A percentile compares a stretch with the other conserved stretches of the same genome.
These are phyloP conservation scores for Cardamine chenopodiifolia DNA, from an alignment of 345 rosid genomes.

Conservation along the genomic window DNA sequence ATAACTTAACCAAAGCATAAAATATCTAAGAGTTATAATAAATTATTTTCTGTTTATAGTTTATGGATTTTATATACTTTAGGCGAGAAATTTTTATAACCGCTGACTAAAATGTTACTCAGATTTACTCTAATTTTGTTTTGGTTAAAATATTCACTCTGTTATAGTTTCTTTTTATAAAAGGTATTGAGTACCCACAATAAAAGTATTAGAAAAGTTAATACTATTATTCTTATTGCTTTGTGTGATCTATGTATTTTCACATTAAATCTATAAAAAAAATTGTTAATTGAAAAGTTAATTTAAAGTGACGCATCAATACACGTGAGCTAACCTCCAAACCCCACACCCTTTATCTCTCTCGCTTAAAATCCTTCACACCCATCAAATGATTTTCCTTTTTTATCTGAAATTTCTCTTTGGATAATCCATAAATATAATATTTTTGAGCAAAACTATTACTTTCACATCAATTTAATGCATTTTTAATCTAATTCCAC, in stretches of 20 bases:
- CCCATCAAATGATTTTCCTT: slow-evolving; percentile 46
- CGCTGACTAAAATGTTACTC: not conserved
- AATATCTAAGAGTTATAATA: not conserved
- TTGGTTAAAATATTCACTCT: not conserved
- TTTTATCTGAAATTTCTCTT: slow-evolving; percentile 2
- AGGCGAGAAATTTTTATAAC: not conserved
- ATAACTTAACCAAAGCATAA: not conserved
- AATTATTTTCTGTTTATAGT: not conserved
- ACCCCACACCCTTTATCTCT: slow-evolving; percentile 53
- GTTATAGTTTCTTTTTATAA: not conserved
- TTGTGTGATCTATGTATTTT: slow-evolving; percentile 1
- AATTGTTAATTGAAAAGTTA: slow-evolving; percentile 17
- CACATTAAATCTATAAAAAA: not conserved
- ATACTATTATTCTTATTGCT: not conserved
- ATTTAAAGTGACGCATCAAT: slow-evolving; percentile 45
- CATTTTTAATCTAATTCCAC: slow-evolving; percentile 19
- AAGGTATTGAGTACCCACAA: not conserved
- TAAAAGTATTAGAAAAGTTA: not conserved
- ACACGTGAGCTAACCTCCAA: slow-evolving; percentile 92
- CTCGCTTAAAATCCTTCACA: slow-evolving; percentile 48
- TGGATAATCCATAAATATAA: slow-evolving; percentile 24
- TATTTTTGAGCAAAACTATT: slow-evolving; percentile 5
- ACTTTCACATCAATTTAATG: slow-evolving; percentile 25
- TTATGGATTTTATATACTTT: not conserved
- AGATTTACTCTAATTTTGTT: not conserved